phyloP scores from a whole-genome alignment of 1,284 basidiomycete genomes.

The Bondarzewia mesenterica region DNA sequence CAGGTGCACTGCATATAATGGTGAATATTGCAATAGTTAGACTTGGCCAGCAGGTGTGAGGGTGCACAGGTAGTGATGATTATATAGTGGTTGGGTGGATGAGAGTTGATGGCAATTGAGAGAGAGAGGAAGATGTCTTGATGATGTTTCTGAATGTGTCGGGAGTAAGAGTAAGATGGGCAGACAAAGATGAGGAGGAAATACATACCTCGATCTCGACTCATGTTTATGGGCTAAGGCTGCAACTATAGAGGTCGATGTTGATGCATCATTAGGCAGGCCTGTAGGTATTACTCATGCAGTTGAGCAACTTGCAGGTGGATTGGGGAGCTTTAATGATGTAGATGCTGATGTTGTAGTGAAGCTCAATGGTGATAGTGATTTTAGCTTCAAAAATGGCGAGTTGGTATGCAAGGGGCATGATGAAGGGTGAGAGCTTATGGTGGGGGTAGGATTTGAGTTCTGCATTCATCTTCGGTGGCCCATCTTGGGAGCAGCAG shows the following conservation, averaged over 20 bases:
- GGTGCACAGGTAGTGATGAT: constrained; percentile 54
- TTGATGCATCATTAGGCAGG: constrained; percentile 51
- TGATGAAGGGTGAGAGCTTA: constrained; percentile 56
- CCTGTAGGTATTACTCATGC: constrained; percentile 43
- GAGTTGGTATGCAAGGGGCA: constrained; percentile 69
- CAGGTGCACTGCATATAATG: constrained; percentile 50
- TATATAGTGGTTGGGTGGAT: constrained; percentile 47
- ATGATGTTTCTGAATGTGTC: constrained; percentile 52
- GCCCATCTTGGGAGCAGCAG: background rate
- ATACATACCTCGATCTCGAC: constrained; percentile 52
- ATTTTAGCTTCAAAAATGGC: constrained; percentile 69
- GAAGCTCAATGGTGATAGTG: constrained; percentile 63
- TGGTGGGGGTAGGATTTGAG: constrained; percentile 24
- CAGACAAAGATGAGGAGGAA: constrained; percentile 1
- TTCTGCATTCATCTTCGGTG: constrained; percentile 9
- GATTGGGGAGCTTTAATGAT: constrained; percentile 66
- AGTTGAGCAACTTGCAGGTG: constrained; percentile 52
- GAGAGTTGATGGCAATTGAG: constrained; percentile 69
- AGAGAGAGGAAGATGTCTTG: constrained; percentile 70
- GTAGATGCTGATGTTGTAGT: constrained; percentile 69
- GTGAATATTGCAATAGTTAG: constrained; percentile 58
- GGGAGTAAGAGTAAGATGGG: background rate
- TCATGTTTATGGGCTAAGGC: constrained; percentile 63
- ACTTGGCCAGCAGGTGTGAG: constrained; percentile 66
- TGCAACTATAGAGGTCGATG: constrained; percentile 75